Percentiles rank a stretch among this genome's conserved stretches.
phyloP scores from a whole-genome alignment of 306 rosid species.

The Hylodesmum podocarpum region DNA sequence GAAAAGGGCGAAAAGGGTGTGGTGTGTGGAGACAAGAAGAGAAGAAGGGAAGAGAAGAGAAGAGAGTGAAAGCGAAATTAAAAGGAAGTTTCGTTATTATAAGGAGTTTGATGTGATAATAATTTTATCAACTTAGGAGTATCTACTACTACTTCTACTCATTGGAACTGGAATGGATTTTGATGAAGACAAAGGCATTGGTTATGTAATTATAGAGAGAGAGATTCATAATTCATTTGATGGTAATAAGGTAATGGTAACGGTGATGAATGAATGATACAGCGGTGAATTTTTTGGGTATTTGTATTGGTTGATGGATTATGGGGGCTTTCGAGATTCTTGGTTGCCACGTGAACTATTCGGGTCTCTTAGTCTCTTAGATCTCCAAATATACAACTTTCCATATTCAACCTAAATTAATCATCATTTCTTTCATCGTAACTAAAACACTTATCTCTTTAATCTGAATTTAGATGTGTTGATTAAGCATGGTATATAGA shows the following conservation, averaged over 20 bases:
- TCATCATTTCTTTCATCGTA: neutral
- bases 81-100: neutral
- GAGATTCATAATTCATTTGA: no score
- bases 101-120: neutral
- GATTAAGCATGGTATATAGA: no score
- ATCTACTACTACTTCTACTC: neutral
- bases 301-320: neutral
- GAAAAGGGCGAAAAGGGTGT: neutral
- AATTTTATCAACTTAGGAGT: neutral
- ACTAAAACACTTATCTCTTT: neutral
- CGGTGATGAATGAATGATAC: no score
- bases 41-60: neutral
- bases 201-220: neutral
- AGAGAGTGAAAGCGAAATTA: neutral
- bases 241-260: no score
- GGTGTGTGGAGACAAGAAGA: neutral
- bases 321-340: constrained; percentile 19
- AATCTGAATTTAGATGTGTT: no score
- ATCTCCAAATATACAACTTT: constrained; percentile 12
- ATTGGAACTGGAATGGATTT: no score
- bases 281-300: neutral
- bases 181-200: neutral
- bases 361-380: constrained; percentile 26
- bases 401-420: constrained; percentile 15
- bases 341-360: constrained; percentile 36